Percentiles rank a stretch among this genome's conserved stretches.
Conservation (phyloP, 1,284 basidiomycete genomes). For the Cystobasidium sp. region DNA sequence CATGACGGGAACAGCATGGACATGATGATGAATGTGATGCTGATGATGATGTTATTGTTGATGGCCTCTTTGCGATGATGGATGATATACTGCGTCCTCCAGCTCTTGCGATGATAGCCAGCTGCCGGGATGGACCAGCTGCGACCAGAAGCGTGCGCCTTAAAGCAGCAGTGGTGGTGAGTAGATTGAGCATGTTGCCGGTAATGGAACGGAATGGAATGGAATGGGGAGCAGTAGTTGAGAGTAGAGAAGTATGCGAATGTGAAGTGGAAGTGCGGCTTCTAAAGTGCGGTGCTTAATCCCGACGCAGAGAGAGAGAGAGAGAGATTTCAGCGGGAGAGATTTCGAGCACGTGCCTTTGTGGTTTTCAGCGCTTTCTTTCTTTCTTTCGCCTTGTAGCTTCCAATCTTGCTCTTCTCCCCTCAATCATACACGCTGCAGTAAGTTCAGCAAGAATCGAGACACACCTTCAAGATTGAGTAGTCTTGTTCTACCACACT, state of each 20-base stretch:
- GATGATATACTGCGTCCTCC: not conserved
- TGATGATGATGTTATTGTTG: conserved; percentile 26
- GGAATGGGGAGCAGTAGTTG: too few species aligned
- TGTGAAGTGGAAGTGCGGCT: not conserved
- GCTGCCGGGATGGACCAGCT: too few species aligned
- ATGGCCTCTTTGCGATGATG: conserved; percentile 10
- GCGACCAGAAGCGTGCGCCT: too few species aligned
- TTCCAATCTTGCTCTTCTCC: too few species aligned
- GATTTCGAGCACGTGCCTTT: conserved; percentile 2
- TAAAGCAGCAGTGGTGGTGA: too few species aligned
- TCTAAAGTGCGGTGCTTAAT: conserved; percentile 17
- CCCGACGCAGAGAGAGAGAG: not conserved
- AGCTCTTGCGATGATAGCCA: too few species aligned
- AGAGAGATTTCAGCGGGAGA: not conserved
- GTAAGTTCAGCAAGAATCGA: too few species aligned
- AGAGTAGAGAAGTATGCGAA: too few species aligned
- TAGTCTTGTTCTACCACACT: not conserved
- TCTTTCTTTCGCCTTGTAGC: too few species aligned
- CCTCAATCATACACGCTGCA: too few species aligned
- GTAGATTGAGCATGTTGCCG: too few species aligned
- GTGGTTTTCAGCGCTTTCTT: not conserved
- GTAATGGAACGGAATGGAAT: too few species aligned
- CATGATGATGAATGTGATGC: conserved; percentile 17
- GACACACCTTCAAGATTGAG: not conserved
- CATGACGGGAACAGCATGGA: conserved; percentile 24